These are phyloP conservation scores for Pugionium cornutum DNA, from an alignment of 345 rosid species.

Conservation along the genomic window DNA sequence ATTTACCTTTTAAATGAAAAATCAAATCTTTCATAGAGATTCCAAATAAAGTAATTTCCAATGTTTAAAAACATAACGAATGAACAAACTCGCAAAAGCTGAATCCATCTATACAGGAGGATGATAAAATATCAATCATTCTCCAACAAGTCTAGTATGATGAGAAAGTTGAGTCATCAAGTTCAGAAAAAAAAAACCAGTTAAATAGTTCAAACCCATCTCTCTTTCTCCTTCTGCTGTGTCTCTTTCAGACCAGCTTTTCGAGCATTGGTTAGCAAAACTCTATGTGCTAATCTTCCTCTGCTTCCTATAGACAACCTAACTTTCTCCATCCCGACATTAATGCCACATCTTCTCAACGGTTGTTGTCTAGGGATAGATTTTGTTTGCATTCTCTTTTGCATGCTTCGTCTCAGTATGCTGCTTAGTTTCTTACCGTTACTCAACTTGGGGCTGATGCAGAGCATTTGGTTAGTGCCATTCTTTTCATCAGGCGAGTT, in stretches of 20 bases:
- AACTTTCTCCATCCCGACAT: conserved; percentile 82
- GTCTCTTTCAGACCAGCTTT: conserved; percentile 57
- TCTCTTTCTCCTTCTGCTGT: conserved; percentile 65
- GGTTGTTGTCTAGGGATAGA: conserved; percentile 60
- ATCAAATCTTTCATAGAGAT: conserved; percentile 3
- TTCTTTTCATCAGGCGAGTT: conserved; percentile 48
- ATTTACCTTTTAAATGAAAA: background rate
- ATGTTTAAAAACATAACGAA: conserved; percentile 11
- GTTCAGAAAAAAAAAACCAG: conserved; percentile 12
- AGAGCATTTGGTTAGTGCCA: conserved; percentile 37
- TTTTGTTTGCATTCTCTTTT: conserved; percentile 53
- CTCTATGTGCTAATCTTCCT: conserved; percentile 67
- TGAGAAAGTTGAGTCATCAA: conserved; percentile 22
- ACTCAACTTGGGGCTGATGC: conserved; percentile 58
- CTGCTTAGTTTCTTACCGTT: conserved; percentile 57
- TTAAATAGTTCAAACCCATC: conserved; percentile 46
- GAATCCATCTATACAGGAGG: conserved; percentile 35
- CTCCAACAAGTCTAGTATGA: conserved; percentile 25
- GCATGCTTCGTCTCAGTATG: conserved; percentile 69
- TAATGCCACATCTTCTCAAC: conserved; percentile 68
- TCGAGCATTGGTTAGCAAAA: conserved; percentile 58
- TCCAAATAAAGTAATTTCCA: background rate
- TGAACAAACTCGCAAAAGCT: conserved; percentile 17
- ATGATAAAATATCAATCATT: conserved; percentile 37
- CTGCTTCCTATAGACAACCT: conserved; percentile 84